Evolutionary conservation across 345 rosid species (phyloP).

Genomic region (Bruguiera sexangula): DNA sequence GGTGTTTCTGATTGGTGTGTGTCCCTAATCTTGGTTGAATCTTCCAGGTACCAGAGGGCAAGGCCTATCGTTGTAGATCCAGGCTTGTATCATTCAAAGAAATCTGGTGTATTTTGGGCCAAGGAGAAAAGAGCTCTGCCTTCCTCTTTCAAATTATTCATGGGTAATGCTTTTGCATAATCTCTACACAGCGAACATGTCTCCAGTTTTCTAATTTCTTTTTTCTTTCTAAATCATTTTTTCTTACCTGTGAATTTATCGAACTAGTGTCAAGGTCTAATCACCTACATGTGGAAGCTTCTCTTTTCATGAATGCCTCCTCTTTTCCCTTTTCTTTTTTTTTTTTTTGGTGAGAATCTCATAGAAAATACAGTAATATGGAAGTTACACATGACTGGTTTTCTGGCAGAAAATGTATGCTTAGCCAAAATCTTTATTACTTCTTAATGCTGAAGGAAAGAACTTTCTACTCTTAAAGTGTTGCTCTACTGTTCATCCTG

Average conservation of each 20-base stretch:
- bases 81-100: slow-evolving; percentile 78
- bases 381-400: neutral
- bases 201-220: neutral
- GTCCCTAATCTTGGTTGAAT: slow-evolving; percentile 1
- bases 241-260: too few species aligned
- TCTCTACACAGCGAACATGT: neutral
- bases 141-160: slow-evolving; percentile 80
- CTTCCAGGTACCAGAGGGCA: slow-evolving; percentile 69
- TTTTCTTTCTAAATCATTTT: too few species aligned
- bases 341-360: too few species aligned
- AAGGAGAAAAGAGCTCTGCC: slow-evolving; percentile 85
- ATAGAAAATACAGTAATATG: neutral
- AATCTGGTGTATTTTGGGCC: slow-evolving; percentile 81
- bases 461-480: neutral
- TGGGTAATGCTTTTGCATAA: slow-evolving; percentile 46
- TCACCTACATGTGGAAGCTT: too few species aligned
- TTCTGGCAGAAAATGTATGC: neutral
- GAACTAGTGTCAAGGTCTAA: too few species aligned
- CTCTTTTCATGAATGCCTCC: too few species aligned
- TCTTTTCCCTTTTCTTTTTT: too few species aligned
- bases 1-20: slow-evolving; percentile 6
- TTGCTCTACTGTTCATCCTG: too few species aligned
- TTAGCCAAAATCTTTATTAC: neutral
- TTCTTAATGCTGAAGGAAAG: neutral
- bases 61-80: slow-evolving; percentile 89